Evolutionary conservation across 495 filamentous ascomycete species (phyloP).

Genomic region (Hyaloscypha variabilis): DNA sequence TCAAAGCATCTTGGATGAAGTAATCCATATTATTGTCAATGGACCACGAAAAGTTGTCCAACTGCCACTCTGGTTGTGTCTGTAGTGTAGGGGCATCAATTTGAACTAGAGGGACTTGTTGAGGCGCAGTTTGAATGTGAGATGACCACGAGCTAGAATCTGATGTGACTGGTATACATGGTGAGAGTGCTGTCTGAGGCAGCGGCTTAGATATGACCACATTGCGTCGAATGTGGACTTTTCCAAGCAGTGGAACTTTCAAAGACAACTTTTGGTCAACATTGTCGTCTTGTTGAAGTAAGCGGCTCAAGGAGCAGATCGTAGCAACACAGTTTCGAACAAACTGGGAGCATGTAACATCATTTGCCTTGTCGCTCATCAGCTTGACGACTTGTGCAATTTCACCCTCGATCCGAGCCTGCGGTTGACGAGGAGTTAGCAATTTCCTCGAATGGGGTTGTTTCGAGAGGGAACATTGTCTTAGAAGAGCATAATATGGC

Average conservation of each 20-base stretch:
- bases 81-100: background rate
- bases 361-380: constrained; percentile 16
- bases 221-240: constrained; percentile 24
- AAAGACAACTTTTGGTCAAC: constrained; percentile 13
- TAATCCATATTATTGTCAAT: constrained; percentile 20
- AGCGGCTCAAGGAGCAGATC: constrained; percentile 14
- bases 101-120: background rate
- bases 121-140: background rate
- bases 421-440: too few species aligned
- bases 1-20: constrained; percentile 21
- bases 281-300: constrained; percentile 17
- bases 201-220: background rate
- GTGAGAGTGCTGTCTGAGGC: background rate
- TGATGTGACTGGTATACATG: background rate
- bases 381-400: constrained; percentile 20
- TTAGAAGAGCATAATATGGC: too few species aligned
- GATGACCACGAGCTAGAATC: background rate
- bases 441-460: too few species aligned
- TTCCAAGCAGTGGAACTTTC: constrained; percentile 20
- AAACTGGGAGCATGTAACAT: constrained; percentile 7
- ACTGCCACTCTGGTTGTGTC: background rate
- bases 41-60: constrained; percentile 21
- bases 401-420: constrained; percentile 9
- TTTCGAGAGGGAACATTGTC: too few species aligned
- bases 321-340: constrained; percentile 3